phyloP scores from a whole-genome alignment of 768 basidiomycete species.

The Grammothele lineata region DNA sequence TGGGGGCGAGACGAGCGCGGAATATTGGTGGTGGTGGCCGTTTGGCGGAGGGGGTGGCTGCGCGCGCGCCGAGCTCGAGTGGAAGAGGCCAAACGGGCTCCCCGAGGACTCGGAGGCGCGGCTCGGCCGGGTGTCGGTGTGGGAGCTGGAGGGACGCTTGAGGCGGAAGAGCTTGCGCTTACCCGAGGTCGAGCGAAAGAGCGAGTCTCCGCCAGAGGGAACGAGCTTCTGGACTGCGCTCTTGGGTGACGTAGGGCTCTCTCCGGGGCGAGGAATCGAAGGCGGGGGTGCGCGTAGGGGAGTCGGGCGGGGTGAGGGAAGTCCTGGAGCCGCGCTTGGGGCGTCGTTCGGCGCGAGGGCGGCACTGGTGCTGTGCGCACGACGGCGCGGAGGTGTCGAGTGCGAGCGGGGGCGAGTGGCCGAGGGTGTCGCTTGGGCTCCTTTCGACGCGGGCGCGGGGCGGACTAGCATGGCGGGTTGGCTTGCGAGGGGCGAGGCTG shows the following conservation, averaged over 20 bases:
- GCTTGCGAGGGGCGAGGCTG: background rate
- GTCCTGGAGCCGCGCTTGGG: background rate
- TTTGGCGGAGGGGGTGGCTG: background rate
- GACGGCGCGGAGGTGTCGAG: constrained; percentile 11
- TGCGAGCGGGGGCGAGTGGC: constrained; percentile 8
- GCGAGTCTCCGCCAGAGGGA: too few species aligned
- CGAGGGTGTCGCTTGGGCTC: background rate
- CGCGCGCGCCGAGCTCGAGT: background rate
- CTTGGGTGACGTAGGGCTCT: background rate
- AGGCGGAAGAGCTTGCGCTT: constrained; percentile 18
- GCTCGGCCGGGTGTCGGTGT: constrained; percentile 1
- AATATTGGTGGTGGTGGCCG: background rate
- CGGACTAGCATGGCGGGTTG: constrained; percentile 12
- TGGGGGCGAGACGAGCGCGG: constrained; percentile 1
- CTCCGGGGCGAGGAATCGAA: background rate
- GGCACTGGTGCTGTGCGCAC: constrained; percentile 9
- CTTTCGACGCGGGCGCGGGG: constrained; percentile 1
- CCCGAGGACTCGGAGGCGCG: background rate
- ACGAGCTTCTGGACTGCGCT: too few species aligned
- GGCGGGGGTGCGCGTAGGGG: constrained; percentile 1
- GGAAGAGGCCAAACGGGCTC: too few species aligned
- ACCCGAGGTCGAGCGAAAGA: constrained; percentile 8
- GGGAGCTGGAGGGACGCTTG: constrained; percentile 18
- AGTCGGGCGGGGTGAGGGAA: background rate
- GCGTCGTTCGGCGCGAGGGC: background rate